Evolutionary conservation across 2,329 filamentous ascomycete genomes (phyloP), one percentile per base, ranked within the genome.

Genomic region (Remersonia thermophila): DNA sequence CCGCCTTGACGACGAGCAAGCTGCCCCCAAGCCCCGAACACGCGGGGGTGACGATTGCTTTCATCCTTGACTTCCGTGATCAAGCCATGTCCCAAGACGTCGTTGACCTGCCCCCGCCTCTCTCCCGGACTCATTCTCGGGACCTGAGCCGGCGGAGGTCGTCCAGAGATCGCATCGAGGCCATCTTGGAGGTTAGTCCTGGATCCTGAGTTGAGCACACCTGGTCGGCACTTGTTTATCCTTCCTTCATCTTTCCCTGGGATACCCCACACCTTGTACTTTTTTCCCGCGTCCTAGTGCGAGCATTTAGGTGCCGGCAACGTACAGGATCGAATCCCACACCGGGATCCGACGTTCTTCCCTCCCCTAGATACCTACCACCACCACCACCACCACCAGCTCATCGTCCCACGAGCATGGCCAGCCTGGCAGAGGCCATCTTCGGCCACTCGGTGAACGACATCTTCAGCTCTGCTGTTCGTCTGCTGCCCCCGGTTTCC

Each of bases 111-210:
- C 15, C 43, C 23, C 13, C 34, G 11, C 35, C 40, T 13, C 33
- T 9, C 2, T 20, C 31, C 10, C 33, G 27, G 14, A 29, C 6
- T 15, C 6, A 33, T 27, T 37, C 36, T n/a, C 33, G 38, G 14
- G 37, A 36, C 29, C 36, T 40, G 13, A 30, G 34, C n/a, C 38
- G 49, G 17, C 45, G 50, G 26, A 46, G 34, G 44, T 52, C 54
- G 10, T 51, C 53, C 6, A 50, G 27, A 7, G 12, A 53, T 35
- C 50, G 55, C 9, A 47, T 59, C 30, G 44, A 53, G 36, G 48
- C 47, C 9, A 58, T 59, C 30, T 47, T 59, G 13, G 47, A 57
- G 51, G 55, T 57, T 35, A 49, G 49, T 46, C 39, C n/a, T 17
- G 27, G 15, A 13, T 23, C 13, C n/a, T n/a, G n/a, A n/a, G n/a